Conservation (phyloP, 2,329 filamentous ascomycete species). For the Fusarium longipes region DNA sequence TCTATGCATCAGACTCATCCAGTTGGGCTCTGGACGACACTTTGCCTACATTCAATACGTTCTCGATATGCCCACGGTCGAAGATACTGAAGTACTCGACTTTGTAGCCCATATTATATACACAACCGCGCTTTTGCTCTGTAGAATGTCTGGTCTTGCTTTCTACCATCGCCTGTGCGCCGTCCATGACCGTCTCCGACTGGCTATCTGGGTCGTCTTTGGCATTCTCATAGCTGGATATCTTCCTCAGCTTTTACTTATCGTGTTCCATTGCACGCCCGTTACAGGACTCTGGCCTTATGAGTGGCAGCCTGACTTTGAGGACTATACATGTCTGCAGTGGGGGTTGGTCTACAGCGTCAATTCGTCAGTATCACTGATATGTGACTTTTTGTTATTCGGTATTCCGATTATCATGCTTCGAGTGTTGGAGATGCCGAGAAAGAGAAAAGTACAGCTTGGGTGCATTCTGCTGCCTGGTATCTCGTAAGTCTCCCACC, state of each 20-base stretch:
- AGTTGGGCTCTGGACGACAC: slow-evolving; percentile 60
- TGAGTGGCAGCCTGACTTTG: slow-evolving; percentile 56
- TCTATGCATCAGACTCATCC: slow-evolving; percentile 58
- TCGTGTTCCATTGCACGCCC: slow-evolving; percentile 63
- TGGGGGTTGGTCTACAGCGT: slow-evolving; percentile 65
- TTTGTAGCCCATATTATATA: slow-evolving; percentile 64
- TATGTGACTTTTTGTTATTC: slow-evolving; percentile 63
- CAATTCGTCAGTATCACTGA: slow-evolving; percentile 61
- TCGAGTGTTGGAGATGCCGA: slow-evolving; percentile 56
- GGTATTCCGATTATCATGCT: slow-evolving; percentile 62
- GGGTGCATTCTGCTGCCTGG: slow-evolving; percentile 61
- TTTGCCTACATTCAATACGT: slow-evolving; percentile 61
- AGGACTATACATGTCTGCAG: slow-evolving; percentile 57
- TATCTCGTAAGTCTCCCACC: slow-evolving; percentile 53
- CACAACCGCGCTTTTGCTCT: slow-evolving; percentile 60
- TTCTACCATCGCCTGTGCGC: slow-evolving; percentile 62
- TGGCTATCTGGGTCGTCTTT: slow-evolving; percentile 52
- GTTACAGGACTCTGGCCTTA: slow-evolving; percentile 65
- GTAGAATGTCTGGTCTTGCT: slow-evolving; percentile 63
- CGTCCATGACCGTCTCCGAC: slow-evolving; percentile 51
- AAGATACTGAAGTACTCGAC: slow-evolving; percentile 59
- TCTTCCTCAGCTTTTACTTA: slow-evolving; percentile 60
- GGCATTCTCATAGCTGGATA: slow-evolving; percentile 56
- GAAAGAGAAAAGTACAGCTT: slow-evolving; percentile 59
- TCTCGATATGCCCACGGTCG: slow-evolving; percentile 54